phyloP scores from a whole-genome alignment of 352 stramenopile genomes.

The Phytophthora europaea region DNA sequence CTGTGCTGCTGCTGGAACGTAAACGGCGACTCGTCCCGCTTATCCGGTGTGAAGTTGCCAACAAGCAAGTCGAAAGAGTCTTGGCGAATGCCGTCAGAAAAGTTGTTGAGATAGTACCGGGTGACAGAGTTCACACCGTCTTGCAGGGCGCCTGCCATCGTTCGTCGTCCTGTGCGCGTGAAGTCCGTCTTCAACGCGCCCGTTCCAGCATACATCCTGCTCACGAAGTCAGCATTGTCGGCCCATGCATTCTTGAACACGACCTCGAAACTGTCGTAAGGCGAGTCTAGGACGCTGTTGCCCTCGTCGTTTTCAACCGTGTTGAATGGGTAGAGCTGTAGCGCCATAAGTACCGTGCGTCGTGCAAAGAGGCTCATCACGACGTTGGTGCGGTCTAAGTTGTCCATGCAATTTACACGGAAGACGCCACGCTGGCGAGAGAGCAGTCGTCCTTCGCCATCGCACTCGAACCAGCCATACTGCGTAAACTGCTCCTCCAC shows the following conservation, averaged over 20 bases:
- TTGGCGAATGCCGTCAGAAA: slow-evolving; percentile 94
- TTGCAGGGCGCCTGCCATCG: slow-evolving; percentile 90
- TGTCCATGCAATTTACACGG: slow-evolving; percentile 99
- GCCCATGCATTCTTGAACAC: slow-evolving; percentile 94
- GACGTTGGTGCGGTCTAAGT: slow-evolving; percentile 94
- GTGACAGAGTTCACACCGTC: slow-evolving; percentile 96
- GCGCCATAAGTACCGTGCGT: slow-evolving; percentile 78
- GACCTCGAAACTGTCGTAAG: slow-evolving; percentile 75
- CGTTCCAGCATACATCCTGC: slow-evolving; percentile 94
- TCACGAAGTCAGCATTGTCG: slow-evolving; percentile 97
- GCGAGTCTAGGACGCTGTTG: slow-evolving; percentile 72
- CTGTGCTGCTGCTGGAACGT: slow-evolving; percentile 89
- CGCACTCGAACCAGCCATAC: slow-evolving; percentile 64
- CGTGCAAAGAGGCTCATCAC: slow-evolving; percentile 90
- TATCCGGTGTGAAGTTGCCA: slow-evolving; percentile 78
- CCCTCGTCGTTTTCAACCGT: slow-evolving; percentile 58
- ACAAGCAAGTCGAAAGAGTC: slow-evolving; percentile 95
- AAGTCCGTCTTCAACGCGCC: slow-evolving; percentile 97
- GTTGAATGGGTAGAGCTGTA: slow-evolving; percentile 78
- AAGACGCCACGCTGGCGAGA: slow-evolving; percentile 92
- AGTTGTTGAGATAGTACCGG: slow-evolving; percentile 98
- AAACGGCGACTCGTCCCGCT: slow-evolving; percentile 84
- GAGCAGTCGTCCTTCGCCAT: slow-evolving; percentile 55
- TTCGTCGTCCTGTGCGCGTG: slow-evolving; percentile 95
- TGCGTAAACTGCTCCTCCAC: slow-evolving; percentile 88